Percentiles rank a stretch among this genome's conserved stretches.
These are phyloP conservation scores for Coccomyxa sp. DNA, from an alignment of 139 green algal genomes.

Conservation along the genomic window DNA sequence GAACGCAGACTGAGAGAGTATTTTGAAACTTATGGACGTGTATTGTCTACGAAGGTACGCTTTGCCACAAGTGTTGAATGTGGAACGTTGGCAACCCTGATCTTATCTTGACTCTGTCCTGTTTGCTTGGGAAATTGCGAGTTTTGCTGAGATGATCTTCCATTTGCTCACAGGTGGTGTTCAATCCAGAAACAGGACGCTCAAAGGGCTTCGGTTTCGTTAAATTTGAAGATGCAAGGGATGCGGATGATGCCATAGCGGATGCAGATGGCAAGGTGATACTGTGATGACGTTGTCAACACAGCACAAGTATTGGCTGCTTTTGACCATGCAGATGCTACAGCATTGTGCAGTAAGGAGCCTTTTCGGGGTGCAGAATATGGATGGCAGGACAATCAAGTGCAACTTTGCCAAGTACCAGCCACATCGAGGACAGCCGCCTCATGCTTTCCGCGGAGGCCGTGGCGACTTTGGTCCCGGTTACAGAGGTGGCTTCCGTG, in stretches of 20 bases:
- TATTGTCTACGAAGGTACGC: constrained; percentile 12
- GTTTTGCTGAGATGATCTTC: background rate
- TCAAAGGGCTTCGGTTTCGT: constrained; percentile 42
- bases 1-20: constrained; percentile 17
- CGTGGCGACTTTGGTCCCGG: background rate
- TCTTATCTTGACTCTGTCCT: background rate
- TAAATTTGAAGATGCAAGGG: constrained; percentile 29
- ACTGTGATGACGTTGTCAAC: too few relatives aligned
- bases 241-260: constrained; percentile 32
- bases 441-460: background rate
- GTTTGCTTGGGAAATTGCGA: background rate
- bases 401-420: constrained; percentile 26
- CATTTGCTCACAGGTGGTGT: constrained; percentile 27
- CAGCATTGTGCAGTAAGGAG: background rate
- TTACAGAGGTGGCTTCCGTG: constrained; percentile 1
- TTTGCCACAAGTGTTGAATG: background rate
- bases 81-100: background rate
- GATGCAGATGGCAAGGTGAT: constrained; percentile 25
- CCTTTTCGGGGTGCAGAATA: constrained; percentile 2
- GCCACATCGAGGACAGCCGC: background rate
- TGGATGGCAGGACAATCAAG: constrained; percentile 17
- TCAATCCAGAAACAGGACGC: constrained; percentile 29
- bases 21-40: constrained; percentile 16
- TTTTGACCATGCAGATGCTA: background rate
- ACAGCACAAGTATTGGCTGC: background rate